phyloP scores from a whole-genome alignment of 2,329 filamentous ascomycete genomes.

The Microthyrium microscopicum region DNA sequence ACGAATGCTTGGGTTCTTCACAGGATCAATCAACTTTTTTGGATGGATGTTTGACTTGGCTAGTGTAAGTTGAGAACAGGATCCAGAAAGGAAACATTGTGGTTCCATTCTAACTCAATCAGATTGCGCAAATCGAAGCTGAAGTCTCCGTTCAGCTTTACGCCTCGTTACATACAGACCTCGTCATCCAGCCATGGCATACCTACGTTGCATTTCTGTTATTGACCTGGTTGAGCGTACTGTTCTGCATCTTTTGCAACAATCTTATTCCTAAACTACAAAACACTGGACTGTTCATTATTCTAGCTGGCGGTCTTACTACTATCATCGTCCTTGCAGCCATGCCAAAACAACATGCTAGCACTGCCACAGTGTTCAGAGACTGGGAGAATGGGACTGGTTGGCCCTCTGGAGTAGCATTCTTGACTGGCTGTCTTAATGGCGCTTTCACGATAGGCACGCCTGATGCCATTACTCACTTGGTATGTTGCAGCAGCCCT shows the following conservation, averaged over 20 bases:
- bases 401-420: constrained; percentile 41
- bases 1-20: constrained; percentile 6
- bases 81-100: constrained; percentile 4
- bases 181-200: constrained; percentile 31
- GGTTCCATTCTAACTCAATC: constrained; percentile 32
- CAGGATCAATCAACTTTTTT: constrained; percentile 2
- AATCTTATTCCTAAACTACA: constrained; percentile 35
- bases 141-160: constrained; percentile 32
- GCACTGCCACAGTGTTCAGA: constrained; percentile 26
- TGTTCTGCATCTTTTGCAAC: constrained; percentile 36
- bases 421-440: constrained; percentile 49
- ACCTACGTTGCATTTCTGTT: constrained; percentile 33
- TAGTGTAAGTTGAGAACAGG: background rate
- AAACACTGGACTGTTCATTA: constrained; percentile 36
- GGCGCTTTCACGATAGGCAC: constrained; percentile 49
- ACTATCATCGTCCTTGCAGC: constrained; percentile 39
- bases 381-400: constrained; percentile 30
- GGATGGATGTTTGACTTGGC: background rate
- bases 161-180: constrained; percentile 29
- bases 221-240: constrained; percentile 29
- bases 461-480: constrained; percentile 45
- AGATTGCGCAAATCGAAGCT: constrained; percentile 26
- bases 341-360: constrained; percentile 31
- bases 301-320: constrained; percentile 36
- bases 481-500: no score